A percentile compares a stretch with the other conserved stretches of the same genome.
These are phyloP conservation scores for Penicillium sp. DNA, from an alignment of 2,329 filamentous ascomycete species.

Conservation along the genomic window DNA sequence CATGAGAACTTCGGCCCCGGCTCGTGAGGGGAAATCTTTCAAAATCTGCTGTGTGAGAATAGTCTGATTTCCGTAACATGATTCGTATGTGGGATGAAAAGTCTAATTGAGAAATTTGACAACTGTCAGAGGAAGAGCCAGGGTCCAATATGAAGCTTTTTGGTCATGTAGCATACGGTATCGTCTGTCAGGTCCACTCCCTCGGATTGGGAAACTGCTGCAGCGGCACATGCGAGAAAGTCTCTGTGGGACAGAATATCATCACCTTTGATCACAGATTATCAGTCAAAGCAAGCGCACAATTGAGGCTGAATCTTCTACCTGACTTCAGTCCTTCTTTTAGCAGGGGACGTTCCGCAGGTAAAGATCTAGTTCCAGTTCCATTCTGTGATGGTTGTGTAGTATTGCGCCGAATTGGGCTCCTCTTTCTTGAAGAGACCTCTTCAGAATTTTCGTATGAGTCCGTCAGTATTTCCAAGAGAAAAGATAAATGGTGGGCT, in stretches of 20 bases:
- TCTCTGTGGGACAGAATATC: constrained; percentile 3
- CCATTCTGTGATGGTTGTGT: neutral
- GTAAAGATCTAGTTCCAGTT: neutral
- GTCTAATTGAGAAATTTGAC: neutral
- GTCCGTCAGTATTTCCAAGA: constrained; percentile 2
- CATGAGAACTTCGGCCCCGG: neutral
- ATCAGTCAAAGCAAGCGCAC: neutral
- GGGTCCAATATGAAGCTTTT: neutral
- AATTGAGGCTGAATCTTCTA: neutral
- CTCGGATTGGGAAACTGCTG: constrained; percentile 4
- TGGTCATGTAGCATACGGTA: neutral
- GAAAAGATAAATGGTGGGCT: constrained; percentile 2
- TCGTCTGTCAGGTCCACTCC: neutral
- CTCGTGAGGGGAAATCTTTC: neutral
- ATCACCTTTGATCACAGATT: neutral
- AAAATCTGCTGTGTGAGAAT: neutral
- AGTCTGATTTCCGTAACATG: neutral
- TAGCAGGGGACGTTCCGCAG: neutral
- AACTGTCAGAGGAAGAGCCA: neutral
- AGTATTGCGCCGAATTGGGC: neutral
- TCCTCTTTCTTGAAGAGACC: neutral
- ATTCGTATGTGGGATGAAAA: neutral
- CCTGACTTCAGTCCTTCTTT: neutral
- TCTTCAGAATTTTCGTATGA: neutral
- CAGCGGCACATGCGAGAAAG: constrained; percentile 2